These are phyloP conservation scores for Thyridium curvatum DNA, from an alignment of 2,329 filamentous ascomycete species.

Conservation along the genomic window DNA sequence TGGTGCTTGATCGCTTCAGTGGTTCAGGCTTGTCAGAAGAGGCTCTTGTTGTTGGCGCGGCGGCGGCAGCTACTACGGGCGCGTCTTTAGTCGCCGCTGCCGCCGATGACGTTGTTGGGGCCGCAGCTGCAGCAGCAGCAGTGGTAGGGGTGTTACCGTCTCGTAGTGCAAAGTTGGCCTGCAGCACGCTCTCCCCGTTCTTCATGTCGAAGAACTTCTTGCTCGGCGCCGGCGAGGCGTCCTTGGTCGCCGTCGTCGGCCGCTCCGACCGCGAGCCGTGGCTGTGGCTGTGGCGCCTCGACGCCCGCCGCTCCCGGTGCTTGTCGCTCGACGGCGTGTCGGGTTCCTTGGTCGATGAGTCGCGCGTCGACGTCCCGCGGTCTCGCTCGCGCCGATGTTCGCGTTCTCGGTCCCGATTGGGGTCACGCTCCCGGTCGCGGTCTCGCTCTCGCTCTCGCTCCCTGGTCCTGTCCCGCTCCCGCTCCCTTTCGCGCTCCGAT, in stretches of 20 bases:
- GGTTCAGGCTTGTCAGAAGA: slow-evolving; percentile 9
- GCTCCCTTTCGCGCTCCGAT: slow-evolving; percentile 14
- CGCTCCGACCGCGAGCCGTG: slow-evolving; percentile 1
- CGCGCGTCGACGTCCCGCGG: too few species aligned
- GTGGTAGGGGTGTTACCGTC: too few species aligned
- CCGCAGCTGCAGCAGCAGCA: too few species aligned
- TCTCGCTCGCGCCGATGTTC: slow-evolving; percentile 1
- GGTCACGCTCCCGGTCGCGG: background rate
- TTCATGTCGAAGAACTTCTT: slow-evolving; percentile 21
- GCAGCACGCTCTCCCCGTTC: slow-evolving; percentile 17
- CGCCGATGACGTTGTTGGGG: too few species aligned
- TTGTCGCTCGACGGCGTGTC: slow-evolving; percentile 12
- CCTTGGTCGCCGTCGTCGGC: slow-evolving; percentile 1
- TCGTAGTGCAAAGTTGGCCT: slow-evolving; percentile 12
- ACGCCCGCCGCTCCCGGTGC: slow-evolving; percentile 13
- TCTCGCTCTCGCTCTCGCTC: slow-evolving; percentile 15
- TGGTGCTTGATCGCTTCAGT: slow-evolving; percentile 12
- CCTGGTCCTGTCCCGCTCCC: slow-evolving; percentile 15
- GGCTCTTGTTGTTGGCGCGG: too few species aligned
- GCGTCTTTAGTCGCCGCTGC: too few species aligned
- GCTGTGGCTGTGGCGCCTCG: slow-evolving; percentile 14
- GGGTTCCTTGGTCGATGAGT: slow-evolving; percentile 7
- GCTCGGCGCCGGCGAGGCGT: slow-evolving; percentile 4
- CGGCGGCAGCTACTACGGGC: too few species aligned
- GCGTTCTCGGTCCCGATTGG: slow-evolving; percentile 8